phyloP scores from a whole-genome alignment of 441 rosid species.

The Populus hybrid region DNA sequence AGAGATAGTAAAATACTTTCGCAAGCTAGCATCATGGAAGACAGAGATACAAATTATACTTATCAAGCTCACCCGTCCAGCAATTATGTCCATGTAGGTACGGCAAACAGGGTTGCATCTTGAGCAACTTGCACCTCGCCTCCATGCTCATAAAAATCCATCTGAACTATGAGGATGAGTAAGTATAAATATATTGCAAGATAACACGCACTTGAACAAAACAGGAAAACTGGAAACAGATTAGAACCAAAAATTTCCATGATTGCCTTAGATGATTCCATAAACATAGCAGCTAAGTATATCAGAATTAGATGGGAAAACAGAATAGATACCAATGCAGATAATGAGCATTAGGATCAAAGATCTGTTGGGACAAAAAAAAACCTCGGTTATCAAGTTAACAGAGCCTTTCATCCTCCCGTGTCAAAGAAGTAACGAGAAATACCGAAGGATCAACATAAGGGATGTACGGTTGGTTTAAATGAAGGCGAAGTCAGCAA shows the following conservation, averaged over 20 bases:
- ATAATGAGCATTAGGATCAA: background rate
- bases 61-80: constrained; percentile 83
- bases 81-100: constrained; percentile 99
- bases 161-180: constrained; percentile 43
- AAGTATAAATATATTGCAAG: background rate
- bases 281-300: no score
- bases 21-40: constrained; percentile 30
- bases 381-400: constrained; percentile 98
- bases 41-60: constrained; percentile 7
- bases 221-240: background rate
- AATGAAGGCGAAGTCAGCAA: constrained; percentile 97
- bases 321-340: background rate
- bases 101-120: constrained; percentile 89
- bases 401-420: constrained; percentile 93
- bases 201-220: background rate
- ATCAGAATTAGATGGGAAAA: background rate
- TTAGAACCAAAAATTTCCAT: background rate
- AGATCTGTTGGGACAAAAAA: background rate
- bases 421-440: constrained; percentile 95
- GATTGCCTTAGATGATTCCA: background rate
- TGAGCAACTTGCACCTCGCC: constrained; percentile 97
- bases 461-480: constrained; percentile 98
- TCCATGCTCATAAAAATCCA: constrained; percentile 99
- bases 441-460: constrained; percentile 98
- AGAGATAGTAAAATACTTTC: constrained; percentile 8